phyloP scores from a whole-genome alignment of 2,329 filamentous ascomycete genomes.

The Coccinonectria pachysandricola region DNA sequence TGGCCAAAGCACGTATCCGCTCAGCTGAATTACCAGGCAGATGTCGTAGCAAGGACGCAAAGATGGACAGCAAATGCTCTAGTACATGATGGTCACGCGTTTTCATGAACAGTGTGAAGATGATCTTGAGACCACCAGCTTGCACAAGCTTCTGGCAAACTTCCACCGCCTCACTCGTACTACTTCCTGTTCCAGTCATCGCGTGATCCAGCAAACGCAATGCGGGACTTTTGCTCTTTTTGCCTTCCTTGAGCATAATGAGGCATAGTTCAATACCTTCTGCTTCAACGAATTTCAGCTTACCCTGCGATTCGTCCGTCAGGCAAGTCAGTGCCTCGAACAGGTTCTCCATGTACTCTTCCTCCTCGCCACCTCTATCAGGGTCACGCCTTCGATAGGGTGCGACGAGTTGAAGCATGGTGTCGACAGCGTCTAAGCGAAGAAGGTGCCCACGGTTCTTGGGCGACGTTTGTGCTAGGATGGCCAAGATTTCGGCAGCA shows the following conservation, averaged over 20 bases:
- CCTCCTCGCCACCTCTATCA: slow-evolving; percentile 74
- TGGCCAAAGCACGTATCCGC: slow-evolving; percentile 77
- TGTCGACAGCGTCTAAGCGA: slow-evolving; percentile 61
- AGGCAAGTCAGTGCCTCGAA: slow-evolving; percentile 81
- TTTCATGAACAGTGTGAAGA: slow-evolving; percentile 86
- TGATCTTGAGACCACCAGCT: slow-evolving; percentile 69
- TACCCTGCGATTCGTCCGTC: slow-evolving; percentile 64
- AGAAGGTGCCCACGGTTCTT: slow-evolving; percentile 55
- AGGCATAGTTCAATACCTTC: slow-evolving; percentile 87
- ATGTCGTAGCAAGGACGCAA: slow-evolving; percentile 69
- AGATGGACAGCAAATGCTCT: slow-evolving; percentile 78
- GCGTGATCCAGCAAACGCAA: slow-evolving; percentile 81
- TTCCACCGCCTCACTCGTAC: slow-evolving; percentile 22
- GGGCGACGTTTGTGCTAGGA: slow-evolving; percentile 67
- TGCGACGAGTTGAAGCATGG: slow-evolving; percentile 71
- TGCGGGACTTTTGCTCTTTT: slow-evolving; percentile 67
- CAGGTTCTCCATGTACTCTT: slow-evolving; percentile 89
- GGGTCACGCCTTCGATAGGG: slow-evolving; percentile 81
- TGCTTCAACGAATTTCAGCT: slow-evolving; percentile 72
- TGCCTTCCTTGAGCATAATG: slow-evolving; percentile 85
- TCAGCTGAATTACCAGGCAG: slow-evolving; percentile 68
- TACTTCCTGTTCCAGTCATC: slow-evolving; percentile 37
- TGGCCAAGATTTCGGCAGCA: slow-evolving; percentile 80
- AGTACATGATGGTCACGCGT: slow-evolving; percentile 57
- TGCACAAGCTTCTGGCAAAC: slow-evolving; percentile 73